Evolutionary conservation across 495 filamentous ascomycete genomes (phyloP), one percentile per base, ranked within the genome.

Genomic region (Penicillium chermesinum): DNA sequence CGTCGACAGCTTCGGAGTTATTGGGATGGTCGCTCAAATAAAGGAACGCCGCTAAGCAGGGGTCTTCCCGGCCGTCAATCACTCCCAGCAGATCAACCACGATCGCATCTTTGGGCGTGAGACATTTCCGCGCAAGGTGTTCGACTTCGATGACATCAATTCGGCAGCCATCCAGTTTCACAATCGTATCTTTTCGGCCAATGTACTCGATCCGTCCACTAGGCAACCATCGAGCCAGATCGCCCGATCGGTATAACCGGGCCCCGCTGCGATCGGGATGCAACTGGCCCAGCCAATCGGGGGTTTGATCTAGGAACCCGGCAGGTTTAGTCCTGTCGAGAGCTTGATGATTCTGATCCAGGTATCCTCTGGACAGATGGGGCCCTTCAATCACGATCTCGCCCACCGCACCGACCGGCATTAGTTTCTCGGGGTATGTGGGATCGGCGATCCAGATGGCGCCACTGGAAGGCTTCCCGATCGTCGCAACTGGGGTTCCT

Each of bases 151-250:
- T 79, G 43, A 87, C 80, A 54, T 94, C 87, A 1, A 94, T 70
- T 6, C 88, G 73, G 53, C 88, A 86, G 1, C 88, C 88, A 9
- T 87, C 75, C 0, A 94, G 73, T 60, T 94, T 94, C 19, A 90
- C 75, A 59, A 91, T 85, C 50, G 87, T 84, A 56, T 94, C 88
- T 1, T 78, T 81, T 9, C 88, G 77, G 1, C 88, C 88, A 7
- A 86, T 61, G 44, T 89, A 87, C 38, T 85, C 79, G 45, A 91
- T 82, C 8, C 75, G 80, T 5, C 74, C 79, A 55, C 89, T 81
- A 44, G 85, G 74, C 7, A 85, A 70, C 15, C 87, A 73, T 1
- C 88, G 73, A 9, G 87, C 88, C 2, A 91, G 66, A 54, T 94
- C 88, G 0, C 88, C 88, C 4, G 88, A 90, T 7, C 85, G 78